phyloP scores from a whole-genome alignment of 164 flowering plant genomes.

The Sextonia rubra region DNA sequence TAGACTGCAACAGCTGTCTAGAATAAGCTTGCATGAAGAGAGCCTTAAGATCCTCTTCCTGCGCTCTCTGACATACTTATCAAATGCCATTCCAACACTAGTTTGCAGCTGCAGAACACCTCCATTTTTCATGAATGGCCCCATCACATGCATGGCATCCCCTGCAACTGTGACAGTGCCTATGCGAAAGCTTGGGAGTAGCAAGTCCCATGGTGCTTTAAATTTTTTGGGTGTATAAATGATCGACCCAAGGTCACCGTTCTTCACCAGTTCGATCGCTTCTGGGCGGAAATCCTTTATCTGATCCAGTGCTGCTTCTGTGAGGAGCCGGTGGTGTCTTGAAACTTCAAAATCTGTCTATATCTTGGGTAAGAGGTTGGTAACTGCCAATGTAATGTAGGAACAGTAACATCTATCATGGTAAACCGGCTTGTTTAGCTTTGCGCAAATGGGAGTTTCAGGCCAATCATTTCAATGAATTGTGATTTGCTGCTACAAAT shows the following conservation, averaged over 20 bases:
- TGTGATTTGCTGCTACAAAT: too few relatives aligned
- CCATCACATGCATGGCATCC: conserved; percentile 44
- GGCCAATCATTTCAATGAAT: too few relatives aligned
- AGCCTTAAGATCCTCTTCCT: conserved; percentile 23
- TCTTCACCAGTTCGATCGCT: conserved; percentile 19
- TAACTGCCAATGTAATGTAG: too few relatives aligned
- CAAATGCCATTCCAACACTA: conserved; percentile 21
- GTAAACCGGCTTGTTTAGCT: too few relatives aligned
- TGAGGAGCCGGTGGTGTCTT: conserved; percentile 18
- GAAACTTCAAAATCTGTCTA: conserved; percentile 22
- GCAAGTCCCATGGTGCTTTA: conserved; percentile 29
- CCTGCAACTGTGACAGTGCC: conserved; percentile 33
- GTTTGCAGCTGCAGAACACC: not conserved
- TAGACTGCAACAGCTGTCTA: conserved; percentile 7
- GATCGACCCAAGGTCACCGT: conserved; percentile 16
- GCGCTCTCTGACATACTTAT: conserved; percentile 25
- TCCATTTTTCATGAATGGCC: conserved; percentile 21
- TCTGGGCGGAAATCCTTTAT: conserved; percentile 22
- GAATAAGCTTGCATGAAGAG: conserved; percentile 21
- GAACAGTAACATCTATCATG: too few relatives aligned
- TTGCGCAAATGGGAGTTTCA: too few relatives aligned
- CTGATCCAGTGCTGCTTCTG: conserved; percentile 9
- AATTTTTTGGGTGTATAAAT: conserved; percentile 16
- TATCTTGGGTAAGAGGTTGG: not conserved
- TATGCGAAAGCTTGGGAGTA: conserved; percentile 15